These are phyloP conservation scores for Pythium phragmitis DNA, from an alignment of 352 stramenopile species.

Conservation along the genomic window DNA sequence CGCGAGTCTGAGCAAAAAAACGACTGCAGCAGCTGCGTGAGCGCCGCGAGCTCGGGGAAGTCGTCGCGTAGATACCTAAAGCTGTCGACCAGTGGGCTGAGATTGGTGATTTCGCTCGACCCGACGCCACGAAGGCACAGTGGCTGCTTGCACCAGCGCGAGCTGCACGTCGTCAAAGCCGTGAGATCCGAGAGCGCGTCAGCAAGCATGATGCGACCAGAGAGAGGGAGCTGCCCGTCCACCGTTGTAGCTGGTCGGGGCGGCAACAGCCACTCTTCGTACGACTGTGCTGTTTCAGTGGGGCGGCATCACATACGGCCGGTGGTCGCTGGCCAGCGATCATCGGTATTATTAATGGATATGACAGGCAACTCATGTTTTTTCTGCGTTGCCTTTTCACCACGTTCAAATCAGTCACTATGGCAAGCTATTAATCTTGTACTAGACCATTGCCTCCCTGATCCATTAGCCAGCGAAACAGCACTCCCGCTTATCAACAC, in stretches of 20 bases:
- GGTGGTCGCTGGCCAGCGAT: no score
- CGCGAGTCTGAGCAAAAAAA: no score
- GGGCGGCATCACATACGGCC: no score
- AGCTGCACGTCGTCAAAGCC: slow-evolving; percentile 47
- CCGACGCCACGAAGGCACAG: slow-evolving; percentile 43
- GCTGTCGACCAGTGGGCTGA: slow-evolving; percentile 51
- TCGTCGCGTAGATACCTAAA: slow-evolving; percentile 66
- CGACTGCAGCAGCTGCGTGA: slow-evolving; percentile 64
- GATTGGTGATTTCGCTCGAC: slow-evolving; percentile 47
- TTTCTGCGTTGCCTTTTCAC: no score
- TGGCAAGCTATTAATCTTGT: no score
- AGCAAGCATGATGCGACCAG: slow-evolving; percentile 30
- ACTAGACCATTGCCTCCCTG: no score
- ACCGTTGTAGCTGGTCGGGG: slow-evolving; percentile 3
- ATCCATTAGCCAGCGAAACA: slow-evolving; percentile 9
- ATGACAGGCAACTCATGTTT: no score
- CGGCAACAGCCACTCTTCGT: no score
- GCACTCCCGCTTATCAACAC: slow-evolving; percentile 16
- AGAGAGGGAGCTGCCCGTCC: slow-evolving; percentile 26
- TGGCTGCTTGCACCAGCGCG: slow-evolving; percentile 65
- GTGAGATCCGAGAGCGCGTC: slow-evolving; percentile 49
- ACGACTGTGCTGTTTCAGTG: no score
- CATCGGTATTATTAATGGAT: no score
- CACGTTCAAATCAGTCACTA: no score
- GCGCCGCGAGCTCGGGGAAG: slow-evolving; percentile 51